Evolutionary conservation across 352 stramenopile genomes (phyloP), one percentile per base, ranked within the genome.

Genomic region (Paralagenidium karlingii): DNA sequence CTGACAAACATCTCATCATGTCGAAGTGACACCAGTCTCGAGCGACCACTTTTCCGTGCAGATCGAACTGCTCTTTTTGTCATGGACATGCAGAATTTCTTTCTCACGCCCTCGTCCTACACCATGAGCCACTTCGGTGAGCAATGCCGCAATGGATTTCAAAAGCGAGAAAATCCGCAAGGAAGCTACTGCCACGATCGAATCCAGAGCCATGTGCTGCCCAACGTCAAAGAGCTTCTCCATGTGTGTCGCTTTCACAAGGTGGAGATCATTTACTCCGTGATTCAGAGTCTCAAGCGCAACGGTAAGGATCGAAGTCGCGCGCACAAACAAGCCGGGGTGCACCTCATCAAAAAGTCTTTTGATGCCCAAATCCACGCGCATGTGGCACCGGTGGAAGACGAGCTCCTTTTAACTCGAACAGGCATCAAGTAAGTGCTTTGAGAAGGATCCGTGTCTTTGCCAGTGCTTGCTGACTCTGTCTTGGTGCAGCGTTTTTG

Each of bases 241-340:
- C 56, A 77, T 1, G 62, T 62, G 3, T 66, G 70, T 22, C 66
- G 68, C 3, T 37, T 57, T 11, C 66, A 48, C 24, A 59, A 71
- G 24, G 66, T 78, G 21, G 85, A 96, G 56, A 59, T 96, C 8
- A 62, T 96, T 9, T 95, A 94, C 55, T 90, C 73, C 1, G 69
- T 89, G n/a, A 77, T 96, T 6, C 74, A 94, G 55, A 82, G 80
- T n/a, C 54, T 68, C 1, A 95, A 80, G 1, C 56, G 57, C 11
- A 75, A 95, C 49, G 80, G 80, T 7, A 60, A 83, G 21, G 82
- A 95, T 47, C 60, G 84, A 13, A 86, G 70, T 8, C 59, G 73
- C 0, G 77, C 80, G 8, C 89, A 94, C 57, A 95, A 95, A 38
- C 54, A 93, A 31, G 84, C 78, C 1, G 78, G 85, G 1, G 60